phyloP scores from a whole-genome alignment of 768 basidiomycete species.

The Lentinula boryana region DNA sequence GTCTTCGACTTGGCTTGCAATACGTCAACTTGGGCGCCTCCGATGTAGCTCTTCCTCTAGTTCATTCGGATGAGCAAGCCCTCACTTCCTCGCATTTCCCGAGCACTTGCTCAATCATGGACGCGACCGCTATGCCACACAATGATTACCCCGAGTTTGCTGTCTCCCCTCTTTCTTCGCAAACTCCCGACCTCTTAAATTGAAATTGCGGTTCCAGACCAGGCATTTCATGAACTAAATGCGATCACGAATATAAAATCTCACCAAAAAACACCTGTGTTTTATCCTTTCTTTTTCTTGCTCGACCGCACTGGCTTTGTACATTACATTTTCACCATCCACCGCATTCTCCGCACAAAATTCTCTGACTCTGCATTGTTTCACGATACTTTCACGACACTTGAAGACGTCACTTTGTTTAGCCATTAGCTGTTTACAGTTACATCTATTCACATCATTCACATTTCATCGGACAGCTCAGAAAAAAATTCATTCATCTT shows the following conservation, averaged over 20 bases:
- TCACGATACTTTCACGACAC: conserved; percentile 5
- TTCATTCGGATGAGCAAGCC: conserved; percentile 20
- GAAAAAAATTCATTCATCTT: background rate
- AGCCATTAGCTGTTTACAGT: conserved; percentile 25
- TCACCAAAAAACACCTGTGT: background rate
- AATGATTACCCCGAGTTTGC: conserved; percentile 18
- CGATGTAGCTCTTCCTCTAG: conserved; percentile 17
- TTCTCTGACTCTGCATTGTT: conserved; percentile 19
- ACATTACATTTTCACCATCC: conserved; percentile 11
- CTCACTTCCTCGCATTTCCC: conserved; percentile 30
- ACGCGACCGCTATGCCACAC: conserved; percentile 12
- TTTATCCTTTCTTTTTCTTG: conserved; percentile 1
- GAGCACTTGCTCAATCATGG: conserved; percentile 35
- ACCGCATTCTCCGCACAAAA: conserved; percentile 26
- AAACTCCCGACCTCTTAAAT: conserved; percentile 42
- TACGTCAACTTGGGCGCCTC: conserved; percentile 32
- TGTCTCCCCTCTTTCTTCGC: conserved; percentile 30
- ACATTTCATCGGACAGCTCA: conserved; percentile 7
- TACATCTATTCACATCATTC: conserved; percentile 7
- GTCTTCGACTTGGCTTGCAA: conserved; percentile 28
- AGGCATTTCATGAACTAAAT: conserved; percentile 1
- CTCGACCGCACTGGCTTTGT: background rate
- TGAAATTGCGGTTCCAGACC: conserved; percentile 20
- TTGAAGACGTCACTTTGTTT: background rate
- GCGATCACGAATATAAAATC: background rate